Conservation (phyloP, 2,329 filamentous ascomycete species). For the Trichoderma sp. region DNA sequence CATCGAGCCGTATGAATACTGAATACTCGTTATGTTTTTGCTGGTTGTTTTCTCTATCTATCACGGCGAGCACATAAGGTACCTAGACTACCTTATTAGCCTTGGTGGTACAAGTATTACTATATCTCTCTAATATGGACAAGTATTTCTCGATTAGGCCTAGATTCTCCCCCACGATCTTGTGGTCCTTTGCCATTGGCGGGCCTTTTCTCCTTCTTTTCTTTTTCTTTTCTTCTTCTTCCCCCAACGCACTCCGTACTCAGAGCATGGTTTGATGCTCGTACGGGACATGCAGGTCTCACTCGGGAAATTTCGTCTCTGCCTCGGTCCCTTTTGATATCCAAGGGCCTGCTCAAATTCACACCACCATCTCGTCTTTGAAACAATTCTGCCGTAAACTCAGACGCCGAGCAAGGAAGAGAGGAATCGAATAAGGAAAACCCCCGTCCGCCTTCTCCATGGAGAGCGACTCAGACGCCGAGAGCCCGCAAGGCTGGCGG, state of each 20-base stretch:
- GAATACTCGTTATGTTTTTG: too few relatives aligned
- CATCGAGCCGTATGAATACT: too few relatives aligned
- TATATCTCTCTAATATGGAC: not conserved
- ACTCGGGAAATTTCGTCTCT: slow-evolving; percentile 15
- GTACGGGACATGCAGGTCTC: slow-evolving; percentile 17
- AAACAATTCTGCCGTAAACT: not conserved
- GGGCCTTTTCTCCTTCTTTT: slow-evolving; percentile 12
- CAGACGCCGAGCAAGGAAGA: not conserved
- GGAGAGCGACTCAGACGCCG: slow-evolving; percentile 24
- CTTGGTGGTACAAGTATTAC: too few relatives aligned
- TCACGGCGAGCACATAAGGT: not conserved
- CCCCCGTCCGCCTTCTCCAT: slow-evolving; percentile 3
- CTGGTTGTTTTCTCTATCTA: not conserved
- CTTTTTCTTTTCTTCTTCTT: slow-evolving; percentile 10
- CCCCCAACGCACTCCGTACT: not conserved
- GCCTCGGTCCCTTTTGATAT: not conserved
- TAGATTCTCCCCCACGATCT: slow-evolving; percentile 8
- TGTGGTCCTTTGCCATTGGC: slow-evolving; percentile 4
- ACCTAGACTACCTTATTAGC: too few relatives aligned
- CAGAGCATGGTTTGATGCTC: slow-evolving; percentile 4
- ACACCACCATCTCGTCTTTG: too few relatives aligned
- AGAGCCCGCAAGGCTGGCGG: slow-evolving; percentile 22
- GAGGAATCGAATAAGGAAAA: not conserved
- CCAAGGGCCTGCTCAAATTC: not conserved
- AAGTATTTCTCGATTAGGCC: slow-evolving; percentile 14